phyloP scores from a whole-genome alignment of 1,284 basidiomycete species.

The Pholiota adiposa region DNA sequence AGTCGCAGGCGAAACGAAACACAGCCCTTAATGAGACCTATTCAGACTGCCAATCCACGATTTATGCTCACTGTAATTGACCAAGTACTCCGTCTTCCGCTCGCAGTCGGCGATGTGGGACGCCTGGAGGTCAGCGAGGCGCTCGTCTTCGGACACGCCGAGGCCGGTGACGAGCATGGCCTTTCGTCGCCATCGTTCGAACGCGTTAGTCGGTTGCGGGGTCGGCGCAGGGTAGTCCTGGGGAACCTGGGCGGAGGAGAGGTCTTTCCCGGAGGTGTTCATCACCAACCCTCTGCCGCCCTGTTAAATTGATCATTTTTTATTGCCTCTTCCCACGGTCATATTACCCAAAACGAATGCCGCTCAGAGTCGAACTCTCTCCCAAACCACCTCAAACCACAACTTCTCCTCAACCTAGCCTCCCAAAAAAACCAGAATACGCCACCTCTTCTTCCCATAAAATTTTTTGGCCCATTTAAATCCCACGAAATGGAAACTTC shows the following conservation, averaged over 20 bases:
- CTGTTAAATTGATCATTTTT: slow-evolving; percentile 16
- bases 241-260: slow-evolving; percentile 21
- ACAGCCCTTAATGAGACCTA: neutral
- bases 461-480: neutral
- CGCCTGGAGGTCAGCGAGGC: slow-evolving; percentile 44
- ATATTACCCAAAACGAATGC: slow-evolving; percentile 1
- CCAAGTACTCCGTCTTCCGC: slow-evolving; percentile 59
- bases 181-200: slow-evolving; percentile 58
- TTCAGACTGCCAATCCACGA: neutral
- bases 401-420: neutral
- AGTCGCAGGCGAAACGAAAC: slow-evolving; percentile 13
- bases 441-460: neutral
- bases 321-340: slow-evolving; percentile 21
- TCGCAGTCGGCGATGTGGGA: slow-evolving; percentile 55
- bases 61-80: slow-evolving; percentile 49
- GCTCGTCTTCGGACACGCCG: slow-evolving; percentile 57
- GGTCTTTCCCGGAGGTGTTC: slow-evolving; percentile 30
- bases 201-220: slow-evolving; percentile 34
- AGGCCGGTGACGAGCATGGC: slow-evolving; percentile 59
- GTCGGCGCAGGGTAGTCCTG: slow-evolving; percentile 13
- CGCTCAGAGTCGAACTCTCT: too few relatives aligned
- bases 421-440: neutral
- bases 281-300: slow-evolving; percentile 24
- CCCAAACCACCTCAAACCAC: neutral
- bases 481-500: neutral